Conservation (phyloP, 2,329 filamentous ascomycete species). For the Fusarium annulatum region DNA sequence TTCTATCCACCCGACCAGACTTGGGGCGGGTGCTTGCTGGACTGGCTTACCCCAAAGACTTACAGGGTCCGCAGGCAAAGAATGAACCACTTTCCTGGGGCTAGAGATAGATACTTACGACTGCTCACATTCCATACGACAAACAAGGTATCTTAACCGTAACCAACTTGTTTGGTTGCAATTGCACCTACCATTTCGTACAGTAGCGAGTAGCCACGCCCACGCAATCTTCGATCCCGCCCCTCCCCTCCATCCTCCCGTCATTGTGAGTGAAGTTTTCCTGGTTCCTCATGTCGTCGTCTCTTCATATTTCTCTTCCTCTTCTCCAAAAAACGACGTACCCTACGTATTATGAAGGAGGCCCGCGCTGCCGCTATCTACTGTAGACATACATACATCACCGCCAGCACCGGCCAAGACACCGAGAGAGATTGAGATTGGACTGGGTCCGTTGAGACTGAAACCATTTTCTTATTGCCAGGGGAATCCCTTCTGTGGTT, state of each 20-base stretch:
- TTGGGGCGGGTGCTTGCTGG: conserved; percentile 9
- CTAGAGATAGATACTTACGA: conserved; percentile 21
- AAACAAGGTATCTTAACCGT: conserved; percentile 14
- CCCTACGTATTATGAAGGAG: not conserved
- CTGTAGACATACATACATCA: conserved; percentile 11
- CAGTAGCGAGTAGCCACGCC: conserved; percentile 13
- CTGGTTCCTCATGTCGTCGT: conserved; percentile 10
- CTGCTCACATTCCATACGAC: not conserved
- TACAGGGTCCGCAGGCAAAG: not conserved
- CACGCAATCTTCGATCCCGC: conserved; percentile 39
- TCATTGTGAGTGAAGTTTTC: conserved; percentile 6
- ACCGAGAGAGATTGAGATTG: not conserved
- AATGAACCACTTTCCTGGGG: conserved; percentile 27
- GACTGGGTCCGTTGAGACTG: not conserved
- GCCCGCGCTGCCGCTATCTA: conserved; percentile 33
- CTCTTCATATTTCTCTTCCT: conserved; percentile 38
- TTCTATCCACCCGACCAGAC: conserved; percentile 11
- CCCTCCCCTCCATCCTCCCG: conserved; percentile 32
- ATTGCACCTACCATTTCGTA: conserved; percentile 17
- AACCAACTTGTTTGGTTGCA: conserved; percentile 12
- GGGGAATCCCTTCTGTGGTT: conserved; percentile 22
- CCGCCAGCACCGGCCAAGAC: conserved; percentile 16
- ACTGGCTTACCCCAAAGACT: conserved; percentile 34
- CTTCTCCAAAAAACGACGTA: conserved; percentile 33
- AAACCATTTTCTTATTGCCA: conserved; percentile 17